phyloP scores from a whole-genome alignment of 2,329 filamentous ascomycete species.

The Aureobasidium pullulans region DNA sequence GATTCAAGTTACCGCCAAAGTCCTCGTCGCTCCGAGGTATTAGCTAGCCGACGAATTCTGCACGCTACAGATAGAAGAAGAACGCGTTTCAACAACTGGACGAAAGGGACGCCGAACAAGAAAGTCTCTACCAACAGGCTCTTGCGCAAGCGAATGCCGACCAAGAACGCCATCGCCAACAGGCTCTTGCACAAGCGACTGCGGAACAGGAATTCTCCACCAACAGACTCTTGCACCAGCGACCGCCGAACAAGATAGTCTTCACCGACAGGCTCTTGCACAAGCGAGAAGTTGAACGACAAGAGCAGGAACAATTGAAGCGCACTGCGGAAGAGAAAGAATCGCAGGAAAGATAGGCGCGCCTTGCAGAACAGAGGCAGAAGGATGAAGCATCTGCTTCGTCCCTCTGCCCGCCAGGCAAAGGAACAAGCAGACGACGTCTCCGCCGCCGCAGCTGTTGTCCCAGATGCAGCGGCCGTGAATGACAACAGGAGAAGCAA shows the following conservation, averaged over 20 bases:
- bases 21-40: conserved; percentile 21
- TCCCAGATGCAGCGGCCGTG: conserved; percentile 6
- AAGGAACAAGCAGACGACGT: conserved; percentile 19
- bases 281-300: conserved; percentile 25
- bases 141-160: too few species aligned
- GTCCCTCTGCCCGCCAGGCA: conserved; percentile 21
- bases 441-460: conserved; percentile 24
- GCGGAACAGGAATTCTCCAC: conserved; percentile 60
- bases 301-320: conserved; percentile 22
- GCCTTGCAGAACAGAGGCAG: conserved; percentile 13
- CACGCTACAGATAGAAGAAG: conserved; percentile 34
- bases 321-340: conserved; percentile 18
- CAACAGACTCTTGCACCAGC: conserved; percentile 47
- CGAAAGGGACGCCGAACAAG: conserved; percentile 53
- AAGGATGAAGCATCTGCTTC: conserved; percentile 12
- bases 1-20: conserved; percentile 13
- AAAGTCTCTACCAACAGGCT: conserved; percentile 56
- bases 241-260: conserved; percentile 40
- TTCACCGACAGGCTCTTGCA: conserved; percentile 27
- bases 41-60: conserved; percentile 33
- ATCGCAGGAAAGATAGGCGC: conserved; percentile 2
- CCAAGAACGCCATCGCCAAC: too few species aligned
- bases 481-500: conserved; percentile 21
- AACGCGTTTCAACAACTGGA: conserved; percentile 52
- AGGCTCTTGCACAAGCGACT: too few species aligned